Conservation (phyloP, 306 rosid species). For the Alnus glutinosa region DNA sequence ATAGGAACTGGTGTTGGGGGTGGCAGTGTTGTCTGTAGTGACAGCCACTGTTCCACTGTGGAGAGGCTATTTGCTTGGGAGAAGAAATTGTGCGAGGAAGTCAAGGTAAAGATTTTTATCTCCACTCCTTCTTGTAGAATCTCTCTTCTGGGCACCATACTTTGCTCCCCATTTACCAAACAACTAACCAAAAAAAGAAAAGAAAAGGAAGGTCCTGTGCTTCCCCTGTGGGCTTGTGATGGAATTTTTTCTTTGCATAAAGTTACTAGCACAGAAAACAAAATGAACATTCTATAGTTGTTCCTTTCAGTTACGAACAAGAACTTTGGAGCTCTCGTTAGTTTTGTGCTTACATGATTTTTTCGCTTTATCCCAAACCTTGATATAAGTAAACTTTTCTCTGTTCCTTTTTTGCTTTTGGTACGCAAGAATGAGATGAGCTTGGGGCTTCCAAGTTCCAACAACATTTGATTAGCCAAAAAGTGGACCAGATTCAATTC, state of each 20-base stretch:
- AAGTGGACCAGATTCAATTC: neutral
- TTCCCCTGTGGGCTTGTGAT: neutral
- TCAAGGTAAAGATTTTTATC: constrained; percentile 57
- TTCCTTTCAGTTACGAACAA: neutral
- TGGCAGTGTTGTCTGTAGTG: constrained; percentile 27
- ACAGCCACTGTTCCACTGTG: constrained; percentile 79
- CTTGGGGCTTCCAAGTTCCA: too few species aligned
- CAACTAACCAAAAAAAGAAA: constrained; percentile 13
- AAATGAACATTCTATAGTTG: neutral
- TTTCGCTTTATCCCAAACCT: neutral
- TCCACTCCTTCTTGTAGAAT: constrained; percentile 8
- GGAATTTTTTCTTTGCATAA: neutral
- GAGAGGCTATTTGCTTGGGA: constrained; percentile 98
- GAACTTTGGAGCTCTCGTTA: neutral
- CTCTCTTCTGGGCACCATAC: constrained; percentile 11
- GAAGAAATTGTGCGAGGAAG: constrained; percentile 81
- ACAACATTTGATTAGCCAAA: neutral
- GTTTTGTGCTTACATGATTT: neutral
- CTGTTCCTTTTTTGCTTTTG: neutral
- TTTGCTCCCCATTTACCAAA: constrained; percentile 11
- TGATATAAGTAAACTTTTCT: neutral
- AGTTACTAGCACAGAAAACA: constrained; percentile 3
- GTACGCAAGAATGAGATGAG: neutral
- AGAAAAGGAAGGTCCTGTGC: neutral
- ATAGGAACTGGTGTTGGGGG: constrained; percentile 35